A percentile compares a stretch with the other conserved stretches of the same genome.
Conservation (phyloP, 441 rosid species). For the Euphorbia corollata region DNA sequence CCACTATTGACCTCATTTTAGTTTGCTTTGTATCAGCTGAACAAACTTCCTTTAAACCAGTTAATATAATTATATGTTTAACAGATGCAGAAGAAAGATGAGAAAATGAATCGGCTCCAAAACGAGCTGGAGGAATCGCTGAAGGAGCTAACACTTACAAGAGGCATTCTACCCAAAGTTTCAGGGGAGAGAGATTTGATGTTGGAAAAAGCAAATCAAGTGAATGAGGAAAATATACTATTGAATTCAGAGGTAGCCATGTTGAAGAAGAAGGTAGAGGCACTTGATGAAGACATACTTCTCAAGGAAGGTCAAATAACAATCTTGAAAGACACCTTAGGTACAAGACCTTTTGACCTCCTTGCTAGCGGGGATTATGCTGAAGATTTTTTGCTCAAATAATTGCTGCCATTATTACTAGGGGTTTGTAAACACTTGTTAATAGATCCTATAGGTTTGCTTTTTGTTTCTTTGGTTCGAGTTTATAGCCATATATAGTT, state of each 20-base stretch:
- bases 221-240: constrained; percentile 76
- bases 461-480: background rate
- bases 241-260: constrained; percentile 55
- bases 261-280: constrained; percentile 64
- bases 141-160: constrained; percentile 44
- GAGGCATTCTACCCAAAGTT: constrained; percentile 59
- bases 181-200: constrained; percentile 70
- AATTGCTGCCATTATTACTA: constrained; percentile 17
- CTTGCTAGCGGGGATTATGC: constrained; percentile 48
- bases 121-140: constrained; percentile 50
- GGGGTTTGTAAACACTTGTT: constrained; percentile 24
- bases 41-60: too few relatives aligned
- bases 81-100: constrained; percentile 79
- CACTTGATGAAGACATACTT: constrained; percentile 68
- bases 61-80: background rate
- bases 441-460: constrained; percentile 19
- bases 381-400: constrained; percentile 38
- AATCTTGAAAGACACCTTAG: constrained; percentile 66
- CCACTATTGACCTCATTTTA: background rate
- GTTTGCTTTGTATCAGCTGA: background rate
- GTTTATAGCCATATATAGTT: constrained; percentile 4
- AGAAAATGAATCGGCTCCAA: constrained; percentile 41
- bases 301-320: constrained; percentile 93
- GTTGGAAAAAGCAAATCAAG: constrained; percentile 75
- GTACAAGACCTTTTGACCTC: constrained; percentile 48